Evolutionary conservation across 768 basidiomycete species (phyloP).

Genomic region (Russula earlei): DNA sequence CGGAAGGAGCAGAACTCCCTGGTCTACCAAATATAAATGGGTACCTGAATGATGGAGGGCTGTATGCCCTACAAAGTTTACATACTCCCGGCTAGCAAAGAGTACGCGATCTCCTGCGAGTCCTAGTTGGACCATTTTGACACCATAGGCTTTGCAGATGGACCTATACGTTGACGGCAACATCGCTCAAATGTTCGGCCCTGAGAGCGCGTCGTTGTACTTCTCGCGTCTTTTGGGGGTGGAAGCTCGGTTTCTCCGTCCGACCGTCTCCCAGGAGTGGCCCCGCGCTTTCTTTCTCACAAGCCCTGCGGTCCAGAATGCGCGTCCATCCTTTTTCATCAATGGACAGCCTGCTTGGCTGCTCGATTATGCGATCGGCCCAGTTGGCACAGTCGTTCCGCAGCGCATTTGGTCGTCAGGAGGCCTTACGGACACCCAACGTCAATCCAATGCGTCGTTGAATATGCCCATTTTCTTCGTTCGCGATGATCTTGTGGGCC

Average conservation of each 20-base stretch:
- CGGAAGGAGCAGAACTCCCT: no score
- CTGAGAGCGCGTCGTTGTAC: background rate
- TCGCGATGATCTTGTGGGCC: background rate
- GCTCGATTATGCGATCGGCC: background rate
- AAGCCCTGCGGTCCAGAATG: background rate
- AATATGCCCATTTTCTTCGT: constrained; percentile 10
- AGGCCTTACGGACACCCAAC: background rate
- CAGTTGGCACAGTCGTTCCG: background rate
- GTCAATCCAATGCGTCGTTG: background rate
- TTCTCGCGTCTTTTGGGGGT: background rate
- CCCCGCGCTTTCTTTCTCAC: constrained; percentile 3
- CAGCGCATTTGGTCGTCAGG: constrained; percentile 6
- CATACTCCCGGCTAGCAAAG: no score
- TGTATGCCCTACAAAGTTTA: no score
- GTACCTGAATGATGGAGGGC: no score
- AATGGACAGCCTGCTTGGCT: background rate
- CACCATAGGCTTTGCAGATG: background rate
- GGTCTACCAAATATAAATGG: no score
- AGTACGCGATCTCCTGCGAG: no score
- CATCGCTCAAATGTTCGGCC: constrained; percentile 3
- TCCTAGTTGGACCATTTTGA: no score
- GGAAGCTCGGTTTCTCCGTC: background rate
- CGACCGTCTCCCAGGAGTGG: background rate
- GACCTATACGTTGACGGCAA: constrained; percentile 1
- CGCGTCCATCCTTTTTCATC: background rate